Evolutionary conservation across 805 yeast genomes (phyloP).

Genomic region (Candida ulmi): DNA sequence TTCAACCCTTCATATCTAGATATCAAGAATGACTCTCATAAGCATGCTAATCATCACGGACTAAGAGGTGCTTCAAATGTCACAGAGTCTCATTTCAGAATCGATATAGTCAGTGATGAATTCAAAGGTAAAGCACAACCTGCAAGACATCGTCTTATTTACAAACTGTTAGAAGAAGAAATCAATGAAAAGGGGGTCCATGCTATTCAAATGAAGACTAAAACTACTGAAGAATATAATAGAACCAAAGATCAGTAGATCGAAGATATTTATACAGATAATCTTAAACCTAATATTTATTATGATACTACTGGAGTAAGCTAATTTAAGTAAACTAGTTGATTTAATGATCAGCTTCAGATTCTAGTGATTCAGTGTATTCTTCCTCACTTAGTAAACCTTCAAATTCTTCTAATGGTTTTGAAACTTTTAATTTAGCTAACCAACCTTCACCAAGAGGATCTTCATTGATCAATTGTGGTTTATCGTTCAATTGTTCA

Average conservation of each 20-base stretch:
- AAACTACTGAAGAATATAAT: slow-evolving; percentile 54
- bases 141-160: slow-evolving; percentile 72
- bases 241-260: slow-evolving; percentile 2
- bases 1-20: slow-evolving; percentile 39
- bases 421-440: slow-evolving; percentile 61
- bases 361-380: slow-evolving; percentile 21
- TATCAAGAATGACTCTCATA: slow-evolving; percentile 76
- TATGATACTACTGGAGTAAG: no score
- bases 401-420: slow-evolving; percentile 44
- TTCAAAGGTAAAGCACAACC: slow-evolving; percentile 66
- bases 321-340: no score
- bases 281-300: no score
- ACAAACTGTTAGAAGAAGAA: slow-evolving; percentile 65
- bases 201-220: slow-evolving; percentile 81
- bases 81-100: slow-evolving; percentile 76
- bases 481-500: slow-evolving; percentile 56
- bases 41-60: slow-evolving; percentile 85
- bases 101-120: slow-evolving; percentile 63
- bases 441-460: slow-evolving; percentile 96
- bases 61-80: slow-evolving; percentile 66
- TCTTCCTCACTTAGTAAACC: slow-evolving; percentile 52
- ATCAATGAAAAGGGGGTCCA: slow-evolving; percentile 69
- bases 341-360: slow-evolving; percentile 9
- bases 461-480: slow-evolving; percentile 76
- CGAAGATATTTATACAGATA: no score